Conservation (phyloP, 768 basidiomycete genomes). For the Mycena olivaceomarginata region DNA sequence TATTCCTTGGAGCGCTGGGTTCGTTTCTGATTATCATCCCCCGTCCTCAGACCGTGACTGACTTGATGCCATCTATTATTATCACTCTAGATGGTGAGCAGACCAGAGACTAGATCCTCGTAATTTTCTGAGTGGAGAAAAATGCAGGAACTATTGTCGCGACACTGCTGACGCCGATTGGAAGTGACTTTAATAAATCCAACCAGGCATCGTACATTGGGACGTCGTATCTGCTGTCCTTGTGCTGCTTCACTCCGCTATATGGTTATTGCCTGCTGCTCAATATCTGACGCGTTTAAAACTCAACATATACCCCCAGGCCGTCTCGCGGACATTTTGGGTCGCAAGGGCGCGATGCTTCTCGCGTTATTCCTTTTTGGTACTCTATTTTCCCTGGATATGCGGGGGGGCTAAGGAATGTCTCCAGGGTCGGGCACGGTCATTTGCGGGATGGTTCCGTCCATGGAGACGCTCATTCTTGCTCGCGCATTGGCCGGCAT, state of each 20-base stretch:
- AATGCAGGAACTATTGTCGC: conserved; percentile 88
- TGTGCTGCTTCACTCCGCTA: conserved; percentile 94
- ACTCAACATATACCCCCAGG: conserved; percentile 63
- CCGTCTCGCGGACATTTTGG: conserved; percentile 89
- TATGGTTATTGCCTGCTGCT: conserved; percentile 73
- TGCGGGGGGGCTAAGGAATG: conserved; percentile 41
- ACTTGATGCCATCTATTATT: conserved; percentile 38
- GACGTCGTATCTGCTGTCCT: conserved; percentile 90
- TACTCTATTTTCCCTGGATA: conserved; percentile 52
- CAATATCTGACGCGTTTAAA: conserved; percentile 1
- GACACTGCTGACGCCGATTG: conserved; percentile 89
- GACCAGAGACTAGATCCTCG: conserved; percentile 27
- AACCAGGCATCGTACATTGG: conserved; percentile 92
- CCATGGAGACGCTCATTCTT: conserved; percentile 88
- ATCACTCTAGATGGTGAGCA: conserved; percentile 38
- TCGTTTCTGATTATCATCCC: conserved; percentile 46
- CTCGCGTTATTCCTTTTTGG: conserved; percentile 91
- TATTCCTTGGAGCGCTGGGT: conserved; percentile 91
- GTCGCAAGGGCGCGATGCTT: conserved; percentile 91
- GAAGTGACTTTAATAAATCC: conserved; percentile 88
- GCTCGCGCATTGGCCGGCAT: conserved; percentile 93
- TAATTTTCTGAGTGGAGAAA: conserved; percentile 33
- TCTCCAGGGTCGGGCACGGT: conserved; percentile 85
- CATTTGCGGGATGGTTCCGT: conserved; percentile 90
- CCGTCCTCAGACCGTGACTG: conserved; percentile 35